Evolutionary conservation across 2,329 filamentous ascomycete species (phyloP).

Genomic region (Epichloe amarillans): DNA sequence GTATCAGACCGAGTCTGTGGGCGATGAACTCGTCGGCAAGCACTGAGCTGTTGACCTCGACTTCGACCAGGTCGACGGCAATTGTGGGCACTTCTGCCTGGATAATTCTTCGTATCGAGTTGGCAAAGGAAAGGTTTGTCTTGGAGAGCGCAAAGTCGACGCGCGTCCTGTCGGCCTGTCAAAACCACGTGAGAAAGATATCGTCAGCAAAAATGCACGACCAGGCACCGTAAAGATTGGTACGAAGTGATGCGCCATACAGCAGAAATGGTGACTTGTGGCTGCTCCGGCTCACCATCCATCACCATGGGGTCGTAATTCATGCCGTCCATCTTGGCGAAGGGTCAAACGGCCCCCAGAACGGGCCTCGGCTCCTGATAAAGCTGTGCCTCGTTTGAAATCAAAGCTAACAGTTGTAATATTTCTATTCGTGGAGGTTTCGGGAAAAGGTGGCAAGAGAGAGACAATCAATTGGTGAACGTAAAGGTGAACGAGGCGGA

Average conservation of each 20-base stretch:
- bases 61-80: conserved; percentile 87
- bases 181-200: neutral
- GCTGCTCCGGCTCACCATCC: conserved; percentile 43
- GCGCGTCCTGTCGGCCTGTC: conserved; percentile 61
- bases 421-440: neutral
- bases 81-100: conserved; percentile 89
- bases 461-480: too few relatives aligned
- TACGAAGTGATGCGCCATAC: conserved; percentile 23
- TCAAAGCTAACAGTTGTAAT: neutral
- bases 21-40: conserved; percentile 92
- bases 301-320: conserved; percentile 49
- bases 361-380: neutral
- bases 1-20: conserved; percentile 81
- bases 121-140: conserved; percentile 83
- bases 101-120: conserved; percentile 81
- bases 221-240: neutral
- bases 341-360: neutral
- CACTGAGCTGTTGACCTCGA: conserved; percentile 88
- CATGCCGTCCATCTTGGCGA: conserved; percentile 31
- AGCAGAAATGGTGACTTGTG: conserved; percentile 46
- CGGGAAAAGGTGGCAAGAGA: too few relatives aligned
- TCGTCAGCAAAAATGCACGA: neutral
- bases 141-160: conserved; percentile 88
- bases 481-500: too few relatives aligned
- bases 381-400: neutral